Evolutionary conservation across 2,329 filamentous ascomycete genomes (phyloP), one percentile per base, ranked within the genome.

Genomic region (Pseudogymnoascus verrucosus): DNA sequence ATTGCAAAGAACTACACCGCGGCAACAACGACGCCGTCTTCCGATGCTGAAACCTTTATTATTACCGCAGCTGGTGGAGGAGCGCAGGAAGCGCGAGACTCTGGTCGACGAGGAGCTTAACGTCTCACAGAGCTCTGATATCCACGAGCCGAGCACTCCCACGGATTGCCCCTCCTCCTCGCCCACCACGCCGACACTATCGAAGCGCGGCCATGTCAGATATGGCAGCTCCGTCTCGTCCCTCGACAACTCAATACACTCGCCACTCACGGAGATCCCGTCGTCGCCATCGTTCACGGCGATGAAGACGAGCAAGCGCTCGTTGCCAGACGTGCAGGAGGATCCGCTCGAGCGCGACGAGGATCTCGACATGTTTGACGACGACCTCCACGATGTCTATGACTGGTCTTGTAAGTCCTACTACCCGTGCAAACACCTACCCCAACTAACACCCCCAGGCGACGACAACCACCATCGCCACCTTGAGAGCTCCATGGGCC

Each of bases 261-360:
- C 83, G 14, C 77, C 81, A 19, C 72, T 74, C 4, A 77, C 77
- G 68, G 85, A 86, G 68, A 76, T 76, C 71, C 76, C 75, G 66
- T 86, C 79, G 65, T 87, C 81, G 66, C 44, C 44, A 21, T 23
- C 44, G 4, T 51, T 28, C 67, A n/a, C 16, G 44, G 77, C 76
- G 31, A 76, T 77, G 66, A 84, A 86, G 67, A 78, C 84, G 0
- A 80, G 81, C 70, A 90, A 90, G 76, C 82, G 84, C 65, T 82
- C 82, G 62, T 80, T 97, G 66, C 89, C 91, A 14, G 90, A 95
- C 70, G 89, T 97, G 19, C 84, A 92, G 71, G 93, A 97, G 74
- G 92, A 96, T 71, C 87, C 89, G 1, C 77, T 86, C 44, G 89
- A 93, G 73, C 83, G 82, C 62, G 89, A 89, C 19, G 84, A 87